These are phyloP conservation scores for Carallia brachiata DNA, from an alignment of 345 rosid species.

Conservation along the genomic window DNA sequence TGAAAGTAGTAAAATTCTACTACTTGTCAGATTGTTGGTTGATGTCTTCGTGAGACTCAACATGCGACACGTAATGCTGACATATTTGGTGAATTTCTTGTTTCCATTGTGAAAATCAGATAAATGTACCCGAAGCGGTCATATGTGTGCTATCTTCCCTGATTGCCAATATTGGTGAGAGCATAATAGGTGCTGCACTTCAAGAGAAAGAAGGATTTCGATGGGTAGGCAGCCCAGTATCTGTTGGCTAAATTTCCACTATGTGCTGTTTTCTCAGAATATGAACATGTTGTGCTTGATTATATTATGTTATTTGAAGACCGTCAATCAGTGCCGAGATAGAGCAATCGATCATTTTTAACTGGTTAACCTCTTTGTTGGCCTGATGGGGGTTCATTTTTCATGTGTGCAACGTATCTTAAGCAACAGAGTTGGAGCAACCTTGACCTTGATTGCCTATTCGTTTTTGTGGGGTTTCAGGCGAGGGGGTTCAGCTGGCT, in stretches of 20 bases:
- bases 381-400: background rate
- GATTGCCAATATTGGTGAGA: slow-evolving; percentile 92
- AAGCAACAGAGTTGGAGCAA: background rate
- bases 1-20: no score
- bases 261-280: background rate
- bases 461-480: no score
- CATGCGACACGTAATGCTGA: background rate
- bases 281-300: background rate
- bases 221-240: slow-evolving; percentile 55
- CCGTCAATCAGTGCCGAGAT: background rate
- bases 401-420: background rate
- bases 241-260: background rate
- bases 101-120: slow-evolving; percentile 39
- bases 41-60: no score
- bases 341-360: background rate
- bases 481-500: no score
- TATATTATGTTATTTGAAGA: background rate
- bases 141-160: slow-evolving; percentile 88
- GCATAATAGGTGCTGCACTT: slow-evolving; percentile 78
- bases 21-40: no score
- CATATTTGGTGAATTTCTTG: background rate
- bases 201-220: slow-evolving; percentile 86
- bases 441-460: background rate
- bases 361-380: background rate
- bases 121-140: slow-evolving; percentile 60